phyloP scores from a whole-genome alignment of 2,329 filamentous ascomycete species.

The Polytolypa hystricis region DNA sequence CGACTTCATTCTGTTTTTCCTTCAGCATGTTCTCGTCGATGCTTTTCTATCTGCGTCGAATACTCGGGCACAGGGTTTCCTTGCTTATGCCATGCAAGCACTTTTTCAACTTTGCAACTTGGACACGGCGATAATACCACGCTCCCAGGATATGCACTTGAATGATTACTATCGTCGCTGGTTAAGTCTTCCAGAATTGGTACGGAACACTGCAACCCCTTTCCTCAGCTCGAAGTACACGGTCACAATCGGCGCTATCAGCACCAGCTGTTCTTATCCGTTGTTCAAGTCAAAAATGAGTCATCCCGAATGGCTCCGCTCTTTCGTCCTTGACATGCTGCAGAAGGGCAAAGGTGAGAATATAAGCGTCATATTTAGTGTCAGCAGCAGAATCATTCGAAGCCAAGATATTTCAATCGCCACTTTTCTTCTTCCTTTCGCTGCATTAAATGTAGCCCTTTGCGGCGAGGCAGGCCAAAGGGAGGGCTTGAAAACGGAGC shows the following conservation, averaged over 20 bases:
- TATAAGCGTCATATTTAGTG: conserved; percentile 65
- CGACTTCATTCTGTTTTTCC: conserved; percentile 72
- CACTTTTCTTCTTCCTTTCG: conserved; percentile 79
- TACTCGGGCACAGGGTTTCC: conserved; percentile 74
- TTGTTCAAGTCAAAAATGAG: conserved; percentile 58
- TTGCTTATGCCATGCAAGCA: conserved; percentile 92
- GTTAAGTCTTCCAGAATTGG: conserved; percentile 62
- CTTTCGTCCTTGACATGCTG: conserved; percentile 71
- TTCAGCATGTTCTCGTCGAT: conserved; percentile 80
- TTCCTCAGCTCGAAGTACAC: conserved; percentile 78
- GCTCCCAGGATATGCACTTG: conserved; percentile 43
- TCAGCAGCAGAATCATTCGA: conserved; percentile 69
- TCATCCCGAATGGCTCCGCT: conserved; percentile 72
- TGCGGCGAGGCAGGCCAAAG: conserved; percentile 57
- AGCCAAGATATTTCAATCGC: conserved; percentile 78
- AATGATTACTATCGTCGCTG: conserved; percentile 61
- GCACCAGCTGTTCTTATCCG: conserved; percentile 56
- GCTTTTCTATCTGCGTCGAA: conserved; percentile 87
- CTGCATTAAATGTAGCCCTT: conserved; percentile 71
- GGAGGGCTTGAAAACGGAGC: conserved; percentile 56
- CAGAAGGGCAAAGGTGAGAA: conserved; percentile 64
- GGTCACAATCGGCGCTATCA: conserved; percentile 49
- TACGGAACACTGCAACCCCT: conserved; percentile 73
- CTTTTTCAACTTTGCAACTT: conserved; percentile 70
- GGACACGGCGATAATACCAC: conserved; percentile 41